Evolutionary conservation across 2,329 filamentous ascomycete genomes (phyloP).

Genomic region (Claviceps sp.): DNA sequence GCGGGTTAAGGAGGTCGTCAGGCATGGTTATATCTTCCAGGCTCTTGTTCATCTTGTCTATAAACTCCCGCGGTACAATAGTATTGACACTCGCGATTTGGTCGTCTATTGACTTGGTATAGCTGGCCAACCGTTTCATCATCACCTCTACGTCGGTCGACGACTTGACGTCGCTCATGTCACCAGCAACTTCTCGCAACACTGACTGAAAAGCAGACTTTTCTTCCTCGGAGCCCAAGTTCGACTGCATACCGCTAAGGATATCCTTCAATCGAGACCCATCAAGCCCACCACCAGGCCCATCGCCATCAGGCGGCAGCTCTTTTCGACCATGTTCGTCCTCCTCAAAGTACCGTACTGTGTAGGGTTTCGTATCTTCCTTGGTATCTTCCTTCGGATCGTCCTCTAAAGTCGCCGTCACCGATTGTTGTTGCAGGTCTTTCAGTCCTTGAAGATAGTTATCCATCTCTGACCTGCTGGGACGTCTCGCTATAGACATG

Average conservation of each 20-base stretch:
- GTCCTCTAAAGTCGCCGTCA: constrained; percentile 1
- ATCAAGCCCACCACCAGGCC: constrained; percentile 24
- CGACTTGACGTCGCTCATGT: constrained; percentile 18
- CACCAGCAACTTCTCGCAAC: constrained; percentile 18
- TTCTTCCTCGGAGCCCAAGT: constrained; percentile 22
- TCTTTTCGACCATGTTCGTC: constrained; percentile 22
- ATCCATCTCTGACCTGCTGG: constrained; percentile 14
- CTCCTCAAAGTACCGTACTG: constrained; percentile 37
- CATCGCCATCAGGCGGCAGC: constrained; percentile 23
- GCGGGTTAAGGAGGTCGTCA: constrained; percentile 12
- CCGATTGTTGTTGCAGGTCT: constrained; percentile 10
- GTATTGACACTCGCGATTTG: constrained; percentile 20
- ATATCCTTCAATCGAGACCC: constrained; percentile 22
- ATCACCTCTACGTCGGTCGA: constrained; percentile 22
- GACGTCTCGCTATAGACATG: constrained; percentile 12
- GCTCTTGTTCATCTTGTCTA: constrained; percentile 19
- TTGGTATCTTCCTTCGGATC: constrained; percentile 8
- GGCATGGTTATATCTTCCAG: constrained; percentile 13
- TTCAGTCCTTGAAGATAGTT: constrained; percentile 17
- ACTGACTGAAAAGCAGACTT: constrained; percentile 21
- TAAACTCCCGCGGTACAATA: constrained; percentile 17
- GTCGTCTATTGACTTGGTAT: constrained; percentile 21
- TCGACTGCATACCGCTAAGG: constrained; percentile 24
- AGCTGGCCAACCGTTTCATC: constrained; percentile 20
- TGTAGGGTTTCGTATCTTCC: constrained; percentile 12